Conservation (phyloP, 2,329 filamentous ascomycete genomes). For the Reticulascus tulasneorum region DNA sequence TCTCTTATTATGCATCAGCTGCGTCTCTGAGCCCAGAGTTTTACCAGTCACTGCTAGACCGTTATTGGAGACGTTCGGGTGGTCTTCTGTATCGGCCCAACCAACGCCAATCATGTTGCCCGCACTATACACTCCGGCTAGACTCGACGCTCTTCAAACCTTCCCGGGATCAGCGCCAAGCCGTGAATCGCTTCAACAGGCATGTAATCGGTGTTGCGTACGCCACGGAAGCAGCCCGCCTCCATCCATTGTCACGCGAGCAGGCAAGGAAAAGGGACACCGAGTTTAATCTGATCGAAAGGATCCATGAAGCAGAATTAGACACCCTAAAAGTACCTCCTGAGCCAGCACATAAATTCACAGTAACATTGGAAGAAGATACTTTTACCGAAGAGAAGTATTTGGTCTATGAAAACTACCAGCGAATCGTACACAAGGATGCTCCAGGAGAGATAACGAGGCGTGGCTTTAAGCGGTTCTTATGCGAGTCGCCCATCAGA, state of each 20-base stretch:
- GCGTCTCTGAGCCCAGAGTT: conserved; percentile 58
- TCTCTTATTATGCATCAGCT: conserved; percentile 66
- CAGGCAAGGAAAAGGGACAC: conserved; percentile 60
- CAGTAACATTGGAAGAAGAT: conserved; percentile 67
- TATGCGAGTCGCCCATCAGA: conserved; percentile 66
- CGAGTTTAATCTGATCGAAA: conserved; percentile 62
- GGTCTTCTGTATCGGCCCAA: conserved; percentile 74
- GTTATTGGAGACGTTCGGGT: conserved; percentile 73
- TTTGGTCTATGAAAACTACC: conserved; percentile 69
- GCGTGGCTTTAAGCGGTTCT: conserved; percentile 64
- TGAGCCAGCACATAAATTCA: conserved; percentile 62
- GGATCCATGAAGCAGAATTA: conserved; percentile 67
- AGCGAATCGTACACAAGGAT: conserved; percentile 69
- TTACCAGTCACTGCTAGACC: conserved; percentile 69
- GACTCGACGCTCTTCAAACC: conserved; percentile 63
- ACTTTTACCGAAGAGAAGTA: conserved; percentile 75
- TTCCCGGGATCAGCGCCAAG: conserved; percentile 68
- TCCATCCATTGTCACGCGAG: conserved; percentile 65
- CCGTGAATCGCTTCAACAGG: conserved; percentile 72
- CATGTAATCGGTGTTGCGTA: conserved; percentile 68
- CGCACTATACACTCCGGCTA: conserved; percentile 80
- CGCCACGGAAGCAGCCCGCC: conserved; percentile 56
- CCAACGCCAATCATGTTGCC: conserved; percentile 78
- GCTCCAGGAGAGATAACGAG: conserved; percentile 53
- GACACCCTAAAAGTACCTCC: conserved; percentile 51